Base-by-base conservation (phyloP, 495 filamentous ascomycete genomes). In the Durotheca rogersii region DNA sequence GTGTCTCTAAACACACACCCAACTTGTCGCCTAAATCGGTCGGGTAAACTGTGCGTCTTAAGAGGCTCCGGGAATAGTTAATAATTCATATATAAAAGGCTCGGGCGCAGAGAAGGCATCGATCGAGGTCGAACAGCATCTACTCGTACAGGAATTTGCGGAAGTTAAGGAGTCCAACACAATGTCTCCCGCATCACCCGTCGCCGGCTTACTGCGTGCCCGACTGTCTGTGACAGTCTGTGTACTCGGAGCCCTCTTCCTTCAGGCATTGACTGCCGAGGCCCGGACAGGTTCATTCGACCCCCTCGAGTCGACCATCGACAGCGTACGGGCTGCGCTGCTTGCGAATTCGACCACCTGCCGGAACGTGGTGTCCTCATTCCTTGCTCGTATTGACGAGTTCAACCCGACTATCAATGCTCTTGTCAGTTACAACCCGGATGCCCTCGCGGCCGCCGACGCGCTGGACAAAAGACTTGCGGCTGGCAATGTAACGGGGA, bases 331-430 rank as follows among this genome's bases (percentile, higher is more conserved):
- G 49, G 53, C 73, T 51, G 68, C 71, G 10, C 70, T 85, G 30
- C 74, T 69, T 47, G 56, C 64, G n/a, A 65, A 68, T 4, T 56
- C 68, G 12, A 71, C 75, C 23, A 77, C 74, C 17, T 84, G 80
- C 60, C 67, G 74, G 7, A 63, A 63, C 4, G 64, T 85, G 0
- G 67, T 83, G n/a, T 72, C 70, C 15, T 64, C 72, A 14, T 85
- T 81, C 54, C 58, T 85, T 21, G 58, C 72, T 2, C 75, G 80
- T 12, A 81, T 86, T 31, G 69, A 77, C 41, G 60, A 65, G 6
- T 73, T 78, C 54, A 81, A 86, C 60, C 71, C 72, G 7, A 67
- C 64, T 9, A 71, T 83, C 43, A 82, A 83, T 47, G 75, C 81
- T 16, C 64, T 87, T 38, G 67, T 84, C 27, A 69, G 68, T 1